Base-by-base conservation (phyloP, 2,329 filamentous ascomycete genomes). In the Coniochaeta sp. region DNA sequence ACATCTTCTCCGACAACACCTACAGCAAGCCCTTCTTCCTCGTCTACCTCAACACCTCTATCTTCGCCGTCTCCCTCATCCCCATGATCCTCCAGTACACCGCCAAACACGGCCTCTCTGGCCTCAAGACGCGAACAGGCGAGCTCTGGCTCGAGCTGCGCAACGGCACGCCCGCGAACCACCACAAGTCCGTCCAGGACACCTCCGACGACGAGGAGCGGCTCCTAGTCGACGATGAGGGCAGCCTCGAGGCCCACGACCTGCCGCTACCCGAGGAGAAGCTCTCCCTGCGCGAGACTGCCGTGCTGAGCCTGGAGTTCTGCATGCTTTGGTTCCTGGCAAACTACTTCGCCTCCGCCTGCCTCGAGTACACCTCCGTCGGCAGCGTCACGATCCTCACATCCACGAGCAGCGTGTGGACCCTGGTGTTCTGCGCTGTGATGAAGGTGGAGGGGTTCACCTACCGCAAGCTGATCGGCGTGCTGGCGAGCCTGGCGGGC, bases 21-120 rank as follows among this genome's bases (percentile, higher is more conserved):
- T 99, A 92, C 72, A 86, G 89, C 55, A 97, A 99, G 68, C 94
- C 94, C 0, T 99, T 95, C 72, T 92, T 99, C 61, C 83, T 97
- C 56, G 95, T 95, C 51, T 99, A 97, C 65, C 66, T 95, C 60
- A 97, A 97, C 64, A 95, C 90, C 0, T 86, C 87, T 4, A 79
- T 91, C 61, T 97, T 99, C 69, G 86, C 90, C 46, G 67, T 96
- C 38, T 90, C 90, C 1, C 75, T 97, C 45, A 68, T 95, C 48
- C 86, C 89, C 2, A 76, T 78, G 54, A 69, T 76, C 24, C 63
- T 75, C 38, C 71, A 65, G 49, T 74, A 78, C 56, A 52, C 77
- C 3, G 54, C 65, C 50, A 57, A 62, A 14, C 67, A 73, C 49
- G 79, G 80, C 24, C 50, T 72, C 5, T 61, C 64, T 5, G 68